Evolutionary conservation across 306 rosid species (phyloP).

Genomic region (Prunus mume): DNA sequence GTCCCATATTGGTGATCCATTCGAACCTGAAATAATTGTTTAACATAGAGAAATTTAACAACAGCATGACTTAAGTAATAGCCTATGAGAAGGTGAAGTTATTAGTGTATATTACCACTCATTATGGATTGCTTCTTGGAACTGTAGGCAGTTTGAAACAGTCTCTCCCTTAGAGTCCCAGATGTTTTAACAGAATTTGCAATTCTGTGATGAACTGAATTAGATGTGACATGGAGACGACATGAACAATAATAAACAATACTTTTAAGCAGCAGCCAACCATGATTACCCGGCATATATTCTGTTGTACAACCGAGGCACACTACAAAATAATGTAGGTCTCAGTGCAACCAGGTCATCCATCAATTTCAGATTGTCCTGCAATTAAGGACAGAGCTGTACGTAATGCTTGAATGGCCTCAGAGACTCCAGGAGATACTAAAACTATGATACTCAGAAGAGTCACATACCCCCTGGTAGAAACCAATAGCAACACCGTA

Average conservation of each 20-base stretch:
- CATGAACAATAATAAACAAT: constrained; percentile 13
- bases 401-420: constrained; percentile 17
- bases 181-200: constrained; percentile 65
- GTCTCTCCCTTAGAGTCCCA: constrained; percentile 72
- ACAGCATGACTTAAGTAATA: neutral
- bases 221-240: neutral
- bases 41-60: neutral
- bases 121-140: constrained; percentile 75
- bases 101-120: constrained; percentile 41
- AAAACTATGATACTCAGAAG: neutral
- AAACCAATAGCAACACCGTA: constrained; percentile 81
- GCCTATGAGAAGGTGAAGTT: neutral
- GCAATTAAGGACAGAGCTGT: constrained; percentile 23
- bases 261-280: neutral
- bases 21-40: constrained; percentile 45
- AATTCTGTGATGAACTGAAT: constrained; percentile 48
- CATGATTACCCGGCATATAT: constrained; percentile 77
- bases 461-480: constrained; percentile 77
- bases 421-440: neutral
- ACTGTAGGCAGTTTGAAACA: constrained; percentile 79
- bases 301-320: constrained; percentile 86
- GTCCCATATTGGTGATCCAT: constrained; percentile 81
- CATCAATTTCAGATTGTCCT: constrained; percentile 84
- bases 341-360: constrained; percentile 73
- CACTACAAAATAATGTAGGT: constrained; percentile 87